Conservation (phyloP, 805 yeast genomes). For the Starmerella apis region DNA sequence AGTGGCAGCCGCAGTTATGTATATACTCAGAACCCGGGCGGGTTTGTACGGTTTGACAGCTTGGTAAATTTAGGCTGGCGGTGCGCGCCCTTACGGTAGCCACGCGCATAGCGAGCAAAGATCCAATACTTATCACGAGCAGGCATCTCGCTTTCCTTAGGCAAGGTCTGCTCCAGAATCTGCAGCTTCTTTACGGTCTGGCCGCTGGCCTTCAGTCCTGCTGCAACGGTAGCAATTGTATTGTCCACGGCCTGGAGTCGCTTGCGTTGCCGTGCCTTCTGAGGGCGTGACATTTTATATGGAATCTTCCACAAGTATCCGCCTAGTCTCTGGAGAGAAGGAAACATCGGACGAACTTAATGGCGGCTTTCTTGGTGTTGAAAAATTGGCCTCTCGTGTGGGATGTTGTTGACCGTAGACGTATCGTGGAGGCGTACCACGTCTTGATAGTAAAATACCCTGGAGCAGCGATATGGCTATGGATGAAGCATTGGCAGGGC, state of each 20-base stretch:
- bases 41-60: conserved; percentile 67
- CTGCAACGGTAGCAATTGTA: conserved; percentile 55
- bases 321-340: conserved; percentile 38
- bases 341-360: conserved; percentile 16
- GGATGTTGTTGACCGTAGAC: not conserved
- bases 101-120: conserved; percentile 59
- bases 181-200: conserved; percentile 32
- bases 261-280: conserved; percentile 73
- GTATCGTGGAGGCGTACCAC: too few species aligned
- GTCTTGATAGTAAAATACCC: too few species aligned
- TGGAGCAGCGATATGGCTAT: too few species aligned
- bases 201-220: conserved; percentile 37
- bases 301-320: conserved; percentile 75
- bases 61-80: conserved; percentile 79
- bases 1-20: not conserved
- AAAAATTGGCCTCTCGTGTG: not conserved
- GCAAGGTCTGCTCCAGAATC: conserved; percentile 41
- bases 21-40: conserved; percentile 45
- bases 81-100: conserved; percentile 82
- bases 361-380: not conserved
- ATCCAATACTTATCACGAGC: conserved; percentile 80
- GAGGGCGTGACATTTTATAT: conserved; percentile 66
- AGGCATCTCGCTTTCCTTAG: conserved; percentile 71
- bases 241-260: conserved; percentile 74
- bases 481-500: too few species aligned